Percentiles rank a stretch among this genome's conserved stretches.
These are phyloP conservation scores for Tylopilus intermedius DNA, from an alignment of 768 basidiomycete species.

Conservation along the genomic window DNA sequence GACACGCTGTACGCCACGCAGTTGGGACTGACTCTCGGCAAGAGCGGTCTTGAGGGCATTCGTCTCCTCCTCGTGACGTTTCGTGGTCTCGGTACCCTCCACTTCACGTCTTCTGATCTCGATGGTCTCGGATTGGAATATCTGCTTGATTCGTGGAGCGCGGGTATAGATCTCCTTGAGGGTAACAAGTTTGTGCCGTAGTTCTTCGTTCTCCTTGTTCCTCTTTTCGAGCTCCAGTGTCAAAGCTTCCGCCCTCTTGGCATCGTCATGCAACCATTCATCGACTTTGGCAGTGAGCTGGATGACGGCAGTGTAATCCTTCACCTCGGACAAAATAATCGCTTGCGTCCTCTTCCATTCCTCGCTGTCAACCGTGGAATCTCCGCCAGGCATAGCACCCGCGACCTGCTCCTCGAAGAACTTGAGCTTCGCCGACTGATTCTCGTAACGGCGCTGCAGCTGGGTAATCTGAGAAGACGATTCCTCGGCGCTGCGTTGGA, in stretches of 20 bases:
- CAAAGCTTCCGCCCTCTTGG: constrained; percentile 3
- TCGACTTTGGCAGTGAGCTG: constrained; percentile 7
- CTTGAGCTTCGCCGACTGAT: neutral
- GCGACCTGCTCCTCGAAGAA: neutral
- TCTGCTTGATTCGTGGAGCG: constrained; percentile 7
- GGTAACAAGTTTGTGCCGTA: neutral
- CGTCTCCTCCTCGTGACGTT: constrained; percentile 1
- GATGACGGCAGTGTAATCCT: constrained; percentile 3
- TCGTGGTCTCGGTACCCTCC: neutral
- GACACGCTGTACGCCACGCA: constrained; percentile 1
- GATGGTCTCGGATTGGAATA: constrained; percentile 11
- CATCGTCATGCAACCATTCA: constrained; percentile 8
- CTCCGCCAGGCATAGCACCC: neutral
- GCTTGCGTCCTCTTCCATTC: neutral
- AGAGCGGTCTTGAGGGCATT: neutral
- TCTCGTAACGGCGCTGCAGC: neutral
- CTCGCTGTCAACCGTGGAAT: neutral
- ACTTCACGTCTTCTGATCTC: neutral
- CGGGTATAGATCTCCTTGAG: constrained; percentile 10
- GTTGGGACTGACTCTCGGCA: constrained; percentile 1
- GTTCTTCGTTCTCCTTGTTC: constrained; percentile 8
- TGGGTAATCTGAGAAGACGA: constrained; percentile 1
- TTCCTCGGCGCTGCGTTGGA: neutral
- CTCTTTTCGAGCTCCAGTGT: constrained; percentile 1
- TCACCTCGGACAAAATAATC: neutral